phyloP scores from a whole-genome alignment of 1,284 basidiomycete species.

The Naganishia liquefaciens region DNA sequence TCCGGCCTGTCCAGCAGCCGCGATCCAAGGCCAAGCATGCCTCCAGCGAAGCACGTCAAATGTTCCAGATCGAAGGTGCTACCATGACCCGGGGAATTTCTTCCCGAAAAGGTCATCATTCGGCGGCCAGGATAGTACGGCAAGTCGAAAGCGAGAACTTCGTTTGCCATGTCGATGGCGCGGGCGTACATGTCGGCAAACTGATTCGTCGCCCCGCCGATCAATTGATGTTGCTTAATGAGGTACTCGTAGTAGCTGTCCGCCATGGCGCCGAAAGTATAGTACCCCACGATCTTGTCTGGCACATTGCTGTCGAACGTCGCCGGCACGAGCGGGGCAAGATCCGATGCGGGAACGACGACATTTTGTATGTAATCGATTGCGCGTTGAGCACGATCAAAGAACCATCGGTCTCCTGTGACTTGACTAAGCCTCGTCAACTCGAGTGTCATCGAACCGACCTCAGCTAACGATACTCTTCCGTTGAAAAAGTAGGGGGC shows the following conservation, averaged over 20 bases:
- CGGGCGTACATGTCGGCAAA: conserved; percentile 57
- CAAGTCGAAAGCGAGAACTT: conserved; percentile 53
- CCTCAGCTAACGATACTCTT: conserved; percentile 50
- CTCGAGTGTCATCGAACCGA: conserved; percentile 59
- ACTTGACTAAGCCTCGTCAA: conserved; percentile 58
- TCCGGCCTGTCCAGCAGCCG: conserved; percentile 53
- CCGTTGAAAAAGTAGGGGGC: conserved; percentile 33
- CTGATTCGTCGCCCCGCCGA: conserved; percentile 53
- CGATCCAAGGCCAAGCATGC: conserved; percentile 60
- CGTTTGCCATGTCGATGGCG: conserved; percentile 55
- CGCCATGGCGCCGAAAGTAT: conserved; percentile 56
- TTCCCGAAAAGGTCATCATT: conserved; percentile 39
- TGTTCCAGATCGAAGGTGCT: conserved; percentile 30
- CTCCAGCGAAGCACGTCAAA: conserved; percentile 59
- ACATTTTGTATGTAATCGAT: conserved; percentile 57
- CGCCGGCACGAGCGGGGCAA: conserved; percentile 48
- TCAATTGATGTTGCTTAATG: conserved; percentile 58
- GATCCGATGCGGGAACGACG: conserved; percentile 46
- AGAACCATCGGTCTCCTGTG: conserved; percentile 59
- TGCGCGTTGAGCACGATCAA: conserved; percentile 57
- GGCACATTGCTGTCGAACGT: conserved; percentile 50
- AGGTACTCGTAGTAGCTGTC: conserved; percentile 61
- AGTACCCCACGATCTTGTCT: conserved; percentile 38
- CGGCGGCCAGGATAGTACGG: conserved; percentile 53
- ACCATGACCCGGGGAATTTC: conserved; percentile 1